phyloP scores from a whole-genome alignment of 768 basidiomycete species.

The Pisolithus sp. region DNA sequence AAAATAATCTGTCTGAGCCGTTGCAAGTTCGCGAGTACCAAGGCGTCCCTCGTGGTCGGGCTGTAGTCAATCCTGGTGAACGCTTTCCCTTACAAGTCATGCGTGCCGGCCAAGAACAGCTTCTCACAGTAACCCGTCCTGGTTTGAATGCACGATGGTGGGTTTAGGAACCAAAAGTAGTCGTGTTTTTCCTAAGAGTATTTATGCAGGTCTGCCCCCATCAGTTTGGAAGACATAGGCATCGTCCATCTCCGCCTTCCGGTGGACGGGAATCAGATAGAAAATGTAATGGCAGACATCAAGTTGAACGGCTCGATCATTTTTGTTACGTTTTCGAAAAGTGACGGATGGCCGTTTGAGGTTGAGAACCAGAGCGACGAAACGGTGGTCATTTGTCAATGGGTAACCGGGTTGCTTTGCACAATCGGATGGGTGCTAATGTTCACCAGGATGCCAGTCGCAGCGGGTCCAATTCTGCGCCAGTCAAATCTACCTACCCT shows the following conservation, averaged over 20 bases:
- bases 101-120: constrained; percentile 58
- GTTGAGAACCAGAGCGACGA: constrained; percentile 87
- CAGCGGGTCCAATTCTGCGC: constrained; percentile 26
- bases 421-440: background rate
- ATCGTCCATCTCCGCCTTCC: constrained; percentile 66
- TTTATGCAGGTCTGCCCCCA: constrained; percentile 73
- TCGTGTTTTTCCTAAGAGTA: background rate
- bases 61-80: constrained; percentile 59
- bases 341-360: constrained; percentile 79
- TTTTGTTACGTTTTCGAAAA: constrained; percentile 66
- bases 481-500: constrained; percentile 32
- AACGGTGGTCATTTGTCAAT: constrained; percentile 63
- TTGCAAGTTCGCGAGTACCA: constrained; percentile 86
- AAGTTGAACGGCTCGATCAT: constrained; percentile 83
- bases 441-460: constrained; percentile 38
- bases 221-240: constrained; percentile 91
- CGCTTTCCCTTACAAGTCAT: constrained; percentile 63
- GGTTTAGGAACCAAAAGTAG: constrained; percentile 9
- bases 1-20: constrained; percentile 64
- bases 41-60: constrained; percentile 55
- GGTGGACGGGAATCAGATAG: constrained; percentile 32
- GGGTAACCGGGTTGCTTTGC: constrained; percentile 36
- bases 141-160: constrained; percentile 82
- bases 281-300: constrained; percentile 70
- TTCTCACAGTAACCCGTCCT: constrained; percentile 82